Base-by-base conservation (phyloP, 305 asterid genomes). In the Fraxinus nigra region DNA sequence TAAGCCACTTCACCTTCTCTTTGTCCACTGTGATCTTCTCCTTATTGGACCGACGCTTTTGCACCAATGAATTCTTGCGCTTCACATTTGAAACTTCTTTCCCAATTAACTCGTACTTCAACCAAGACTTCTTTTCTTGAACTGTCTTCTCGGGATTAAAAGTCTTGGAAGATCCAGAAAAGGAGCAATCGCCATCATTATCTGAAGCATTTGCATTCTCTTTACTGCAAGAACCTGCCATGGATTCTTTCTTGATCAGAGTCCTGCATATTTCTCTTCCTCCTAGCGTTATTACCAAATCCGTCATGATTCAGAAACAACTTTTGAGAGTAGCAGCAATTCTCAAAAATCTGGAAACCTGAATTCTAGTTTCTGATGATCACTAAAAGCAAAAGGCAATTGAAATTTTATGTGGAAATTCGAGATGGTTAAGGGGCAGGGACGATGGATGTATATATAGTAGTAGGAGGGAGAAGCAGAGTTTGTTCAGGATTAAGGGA, bases 151-250 rank as follows among this genome's bases (percentile, higher is more conserved):
- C 34, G 1, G 81, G 14, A 0, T 76, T 2, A 26, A 51, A 48
- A 40, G 26, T 48, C 69, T 75, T 69, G 0, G 80, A 76, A 3
- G 63, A 16, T n/a, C 63, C 24, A 54, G 24, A n/a, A 54, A 54
- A 54, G 22, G 63, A n/a, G 63, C 24, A 54, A 54, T 54, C 65
- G 65, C 86, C 84, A 67, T 77, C 81, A 24, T 22, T 38, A 20
- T 7, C 3, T 61, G 63, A 2, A 74, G 9, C 2, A 20, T 59
- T 20, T 59, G 59, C 75, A n/a, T 78, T 78, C 63, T 78, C 81
- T 78, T 26, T 38, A 24, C 40, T 8, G 30, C 72, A 4, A 10
- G 30, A 65, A 65, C 16, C 34, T 11, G 7, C 72, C 16, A 9
- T 26, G 72, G 72, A 65, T 65, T 65, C 72, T 26, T 24, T 65